These are phyloP conservation scores for Luffa acutangula DNA, from an alignment of 306 rosid genomes.

Conservation along the genomic window DNA sequence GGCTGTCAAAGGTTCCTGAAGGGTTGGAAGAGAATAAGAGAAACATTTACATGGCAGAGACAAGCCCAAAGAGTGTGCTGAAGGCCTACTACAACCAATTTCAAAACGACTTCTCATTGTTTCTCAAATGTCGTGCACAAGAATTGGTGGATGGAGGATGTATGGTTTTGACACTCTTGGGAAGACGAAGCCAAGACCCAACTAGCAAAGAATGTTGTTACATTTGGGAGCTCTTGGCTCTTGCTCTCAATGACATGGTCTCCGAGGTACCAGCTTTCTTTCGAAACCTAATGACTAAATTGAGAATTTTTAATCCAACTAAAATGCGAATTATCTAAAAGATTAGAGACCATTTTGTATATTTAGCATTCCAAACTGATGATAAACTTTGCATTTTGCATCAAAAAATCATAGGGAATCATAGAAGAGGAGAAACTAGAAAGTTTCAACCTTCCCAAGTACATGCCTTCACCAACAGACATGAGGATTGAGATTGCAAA, in stretches of 20 bases:
- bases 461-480: slow-evolving; percentile 22
- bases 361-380: too few species aligned
- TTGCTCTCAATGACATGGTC: slow-evolving; percentile 32
- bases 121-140: slow-evolving; percentile 21
- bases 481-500: slow-evolving; percentile 19
- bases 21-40: slow-evolving; percentile 20
- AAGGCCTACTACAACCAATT: slow-evolving; percentile 24
- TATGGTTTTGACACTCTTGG: slow-evolving; percentile 29
- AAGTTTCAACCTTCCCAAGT: slow-evolving; percentile 24
- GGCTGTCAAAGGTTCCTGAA: slow-evolving; percentile 34
- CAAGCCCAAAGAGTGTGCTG: slow-evolving; percentile 15
- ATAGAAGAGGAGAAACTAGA: slow-evolving; percentile 26
- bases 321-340: too few species aligned
- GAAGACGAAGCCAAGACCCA: slow-evolving; percentile 13
- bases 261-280: slow-evolving; percentile 6
- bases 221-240: slow-evolving; percentile 13
- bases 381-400: neutral
- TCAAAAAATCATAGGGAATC: slow-evolving; percentile 13
- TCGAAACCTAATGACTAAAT: too few species aligned
- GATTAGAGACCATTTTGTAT: too few species aligned
- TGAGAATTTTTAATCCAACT: too few species aligned
- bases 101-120: slow-evolving; percentile 21
- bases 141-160: slow-evolving; percentile 28
- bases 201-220: neutral
- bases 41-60: slow-evolving; percentile 12